Base-by-base conservation (phyloP, 768 basidiomycete genomes). In the Thelephora ganbajun region DNA sequence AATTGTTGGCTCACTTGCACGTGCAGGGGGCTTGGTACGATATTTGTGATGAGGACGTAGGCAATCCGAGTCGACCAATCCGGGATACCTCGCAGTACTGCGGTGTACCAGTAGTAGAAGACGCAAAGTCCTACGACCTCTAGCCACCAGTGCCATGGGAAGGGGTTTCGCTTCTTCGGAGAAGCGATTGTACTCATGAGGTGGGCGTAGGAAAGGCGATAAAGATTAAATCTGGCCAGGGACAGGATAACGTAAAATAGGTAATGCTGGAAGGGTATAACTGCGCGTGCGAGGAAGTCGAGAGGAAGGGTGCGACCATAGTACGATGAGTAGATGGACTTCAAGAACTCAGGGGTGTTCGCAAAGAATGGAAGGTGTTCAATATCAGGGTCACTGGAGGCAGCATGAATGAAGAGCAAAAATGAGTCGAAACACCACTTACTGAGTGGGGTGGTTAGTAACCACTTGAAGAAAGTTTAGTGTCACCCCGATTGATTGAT, bases 361-460 rank as follows among this genome's bases (percentile, higher is more conserved):
- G 93, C 94, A 56, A 99, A 79, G 71, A 99, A 96, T 12, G 96
- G 96, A 14, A 98, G 67, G 57, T 89, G 83, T 60, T 81, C 78
- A 50, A 89, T 88, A 59, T 88, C 85, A 2, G 85, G 86, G 59
- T 89, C 85, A 59, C 83, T 87, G 52, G 16, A 19, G 48, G 46
- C 1, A 23, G 48, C 33, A 59, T 60, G 41, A 44, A 22, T 30
- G 36, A 18, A 43, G 16, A 22, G n/a, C 23, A 19, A 22, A 35
- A 39, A 30, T 12, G 16, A 44, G 14, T 30, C 45, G 45, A 36
- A 23, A 16, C 12, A 16, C 34, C 19, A 35, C 80, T 51, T 71
- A 92, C 80, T 99, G 96, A 42, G 92, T 83, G 5, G 91, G 92
- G 54, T 97, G 90, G 59, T 98, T 97, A n/a, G 94, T 85, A 46